Base-by-base conservation (phyloP, 2,329 filamentous ascomycete genomes). In the Trichoderma koningiopsis region DNA sequence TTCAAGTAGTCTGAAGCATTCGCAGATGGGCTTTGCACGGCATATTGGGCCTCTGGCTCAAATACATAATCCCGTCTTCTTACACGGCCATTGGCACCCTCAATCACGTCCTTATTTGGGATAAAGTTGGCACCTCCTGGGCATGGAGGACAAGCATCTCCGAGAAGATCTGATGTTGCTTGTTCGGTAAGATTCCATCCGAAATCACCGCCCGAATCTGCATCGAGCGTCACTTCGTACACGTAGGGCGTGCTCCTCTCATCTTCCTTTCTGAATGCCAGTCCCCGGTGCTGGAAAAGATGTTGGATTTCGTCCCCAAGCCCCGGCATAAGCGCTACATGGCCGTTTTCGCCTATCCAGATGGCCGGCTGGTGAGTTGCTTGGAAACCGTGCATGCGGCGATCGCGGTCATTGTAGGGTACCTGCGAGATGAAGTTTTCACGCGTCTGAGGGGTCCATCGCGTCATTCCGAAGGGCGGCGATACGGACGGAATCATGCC, bases 291-390 rank as follows among this genome's bases (percentile, higher is more conserved):
- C 53, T 80, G 74, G 70, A 85, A 85, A 8, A 80, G 71, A 0
- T 75, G 72, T 40, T 73, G 68, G 16, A 71, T 72, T 2, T 76
- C 70, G 11, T 76, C 72, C 11, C 78, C 77, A 53, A 82, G 74
- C 0, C 83, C 81, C 0, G 83, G 79, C 49, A 75, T 77, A 4
- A 85, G 57, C 4, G 84, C 80, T 1, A 83, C 77, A 72, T 84
- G 82, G 7, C 83, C 83, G 13, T 80, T 77, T 72, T 85, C 83
- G 4, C 83, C 83, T 82, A 85, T 85, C 83, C 83, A 84, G n/a
- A 85, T 85, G 0, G 83, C 83, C 0, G 83, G 83, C 71, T 85
- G 83, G 68, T 85, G 83, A 0, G 83, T 84, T 10, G 82, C 83
- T 72, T 85, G 83, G 67, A 85, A 84, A 0, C 83, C 83, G 70